Percentiles rank a stretch among this genome's conserved stretches.
phyloP scores from a whole-genome alignment of 2,329 filamentous ascomycete genomes.

The Colletotrichum spaethianum region DNA sequence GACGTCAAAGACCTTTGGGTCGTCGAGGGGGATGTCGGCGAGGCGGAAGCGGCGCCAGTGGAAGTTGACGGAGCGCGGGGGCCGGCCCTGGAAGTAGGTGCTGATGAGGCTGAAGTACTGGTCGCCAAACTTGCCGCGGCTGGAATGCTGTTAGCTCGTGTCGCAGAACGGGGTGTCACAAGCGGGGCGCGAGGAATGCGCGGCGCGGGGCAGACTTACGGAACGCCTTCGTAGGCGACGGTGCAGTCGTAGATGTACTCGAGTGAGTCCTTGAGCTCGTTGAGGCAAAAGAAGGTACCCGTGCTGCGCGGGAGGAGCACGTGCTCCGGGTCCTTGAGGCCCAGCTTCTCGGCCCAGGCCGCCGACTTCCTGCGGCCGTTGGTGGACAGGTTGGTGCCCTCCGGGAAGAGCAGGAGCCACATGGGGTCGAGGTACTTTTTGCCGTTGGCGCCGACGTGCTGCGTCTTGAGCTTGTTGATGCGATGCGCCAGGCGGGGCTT shows the following conservation, averaged over 20 bases:
- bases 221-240: conserved; percentile 93
- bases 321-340: conserved; percentile 80
- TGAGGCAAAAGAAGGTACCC: conserved; percentile 83
- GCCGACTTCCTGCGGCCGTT: conserved; percentile 80
- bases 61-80: conserved; percentile 96
- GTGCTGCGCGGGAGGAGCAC: conserved; percentile 84
- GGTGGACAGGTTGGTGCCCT: conserved; percentile 85
- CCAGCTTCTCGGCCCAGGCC: conserved; percentile 83
- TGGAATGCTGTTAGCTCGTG: conserved; percentile 50
- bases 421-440: conserved; percentile 78
- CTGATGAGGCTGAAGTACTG: conserved; percentile 89
- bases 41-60: conserved; percentile 92
- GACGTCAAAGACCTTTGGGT: conserved; percentile 80
- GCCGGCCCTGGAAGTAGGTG: conserved; percentile 89
- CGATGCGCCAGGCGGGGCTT: conserved; percentile 82
- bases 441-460: conserved; percentile 67
- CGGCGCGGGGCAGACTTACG: conserved; percentile 71
- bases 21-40: conserved; percentile 84
- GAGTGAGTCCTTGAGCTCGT: conserved; percentile 79
- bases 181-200: not conserved
- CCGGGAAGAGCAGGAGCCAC: conserved; percentile 92
- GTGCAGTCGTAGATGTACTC: conserved; percentile 95
- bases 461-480: conserved; percentile 76
- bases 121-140: conserved; percentile 87
- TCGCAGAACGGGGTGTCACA: not conserved